Percentiles rank a stretch among this genome's conserved stretches.
Evolutionary conservation across 495 filamentous ascomycete genomes (phyloP).

Genomic region (Aspergillus taichungensis): DNA sequence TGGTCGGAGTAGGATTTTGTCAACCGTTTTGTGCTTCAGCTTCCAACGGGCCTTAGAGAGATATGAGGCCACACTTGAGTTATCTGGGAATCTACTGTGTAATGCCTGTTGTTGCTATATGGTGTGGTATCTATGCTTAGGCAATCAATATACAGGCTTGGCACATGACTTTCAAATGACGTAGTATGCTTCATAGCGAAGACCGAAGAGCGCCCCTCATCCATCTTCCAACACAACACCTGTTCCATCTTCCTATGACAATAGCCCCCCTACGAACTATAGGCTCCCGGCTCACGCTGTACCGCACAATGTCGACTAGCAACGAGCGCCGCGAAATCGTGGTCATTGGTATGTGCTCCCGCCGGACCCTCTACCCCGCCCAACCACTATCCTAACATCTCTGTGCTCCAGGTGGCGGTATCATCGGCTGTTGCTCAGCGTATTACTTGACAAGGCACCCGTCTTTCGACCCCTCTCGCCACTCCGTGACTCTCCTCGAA

Average conservation of each 20-base stretch:
- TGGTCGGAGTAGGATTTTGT: constrained; percentile 12
- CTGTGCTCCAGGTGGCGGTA: constrained; percentile 64
- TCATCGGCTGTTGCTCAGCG: constrained; percentile 88
- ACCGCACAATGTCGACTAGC: constrained; percentile 26
- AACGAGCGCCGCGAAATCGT: constrained; percentile 52
- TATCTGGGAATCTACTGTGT: too few species aligned
- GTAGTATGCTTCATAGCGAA: constrained; percentile 16
- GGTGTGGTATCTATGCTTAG: too few species aligned
- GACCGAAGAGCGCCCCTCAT: too few species aligned
- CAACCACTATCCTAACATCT: constrained; percentile 4
- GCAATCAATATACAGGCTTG: neutral
- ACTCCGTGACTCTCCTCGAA: constrained; percentile 83
- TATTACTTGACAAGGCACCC: constrained; percentile 91
- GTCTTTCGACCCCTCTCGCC: constrained; percentile 62
- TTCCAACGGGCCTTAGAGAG: neutral
- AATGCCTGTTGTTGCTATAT: too few species aligned
- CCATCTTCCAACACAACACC: neutral
- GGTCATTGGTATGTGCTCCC: constrained; percentile 49
- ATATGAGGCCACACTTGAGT: too few species aligned
- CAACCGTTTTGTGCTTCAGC: neutral
- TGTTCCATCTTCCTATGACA: neutral
- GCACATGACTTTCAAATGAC: constrained; percentile 29
- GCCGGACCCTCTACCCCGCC: constrained; percentile 22
- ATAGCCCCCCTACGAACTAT: constrained; percentile 22
- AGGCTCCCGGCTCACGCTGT: constrained; percentile 11